Base-by-base conservation (phyloP, 75 land plant genomes). In the Larix kaempferi region DNA sequence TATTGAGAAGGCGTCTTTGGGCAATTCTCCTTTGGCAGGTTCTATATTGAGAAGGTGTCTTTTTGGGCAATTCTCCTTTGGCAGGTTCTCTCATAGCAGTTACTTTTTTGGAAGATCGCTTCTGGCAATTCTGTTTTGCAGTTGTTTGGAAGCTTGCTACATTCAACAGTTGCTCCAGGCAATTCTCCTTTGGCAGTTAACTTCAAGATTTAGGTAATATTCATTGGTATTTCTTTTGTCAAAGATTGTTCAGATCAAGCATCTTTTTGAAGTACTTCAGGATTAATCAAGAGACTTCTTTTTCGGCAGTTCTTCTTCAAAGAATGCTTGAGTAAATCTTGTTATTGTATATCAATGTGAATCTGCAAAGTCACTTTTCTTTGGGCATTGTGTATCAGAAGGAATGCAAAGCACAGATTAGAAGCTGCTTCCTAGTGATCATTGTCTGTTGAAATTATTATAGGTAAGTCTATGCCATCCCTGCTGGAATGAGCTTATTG, bases 121-220 rank as follows among this genome's bases (percentile, higher is more conserved):
- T 13, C 59, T 27, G 23, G 26, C 14, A 22, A 44, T 55, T 16
- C 5, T 21, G 39, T 41, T 78, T 37, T 41, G 56, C 65, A 74
- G 85, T 71, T 25, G 16, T 65, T 11, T 61, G 41, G 64, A 17
- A 72, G 57, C 65, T 80, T 62, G 56, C 2, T 19, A n/a, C 61
- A 72, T 77, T 74, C 19, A 15, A 44, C 57, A 23, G 19, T 35
- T 52, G 27, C 23, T 27, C 19, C 5, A 82, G 86, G 87, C 82
- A 88, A 81, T 77, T 88, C 85, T 81, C 85, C 85, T 85, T 85
- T 88, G 87, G 88, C 88, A 74, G 75, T 77, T 26, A 59, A 21
- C 29, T 26, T 23, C 10, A 55, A 74, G 35, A 54, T 16, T 25
- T 74, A 19, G 56, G 21, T 0, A 74, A 4, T 56, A 56, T 33